Conservation (phyloP, 2,329 filamentous ascomycete species). For the Raffaelea arxii region DNA sequence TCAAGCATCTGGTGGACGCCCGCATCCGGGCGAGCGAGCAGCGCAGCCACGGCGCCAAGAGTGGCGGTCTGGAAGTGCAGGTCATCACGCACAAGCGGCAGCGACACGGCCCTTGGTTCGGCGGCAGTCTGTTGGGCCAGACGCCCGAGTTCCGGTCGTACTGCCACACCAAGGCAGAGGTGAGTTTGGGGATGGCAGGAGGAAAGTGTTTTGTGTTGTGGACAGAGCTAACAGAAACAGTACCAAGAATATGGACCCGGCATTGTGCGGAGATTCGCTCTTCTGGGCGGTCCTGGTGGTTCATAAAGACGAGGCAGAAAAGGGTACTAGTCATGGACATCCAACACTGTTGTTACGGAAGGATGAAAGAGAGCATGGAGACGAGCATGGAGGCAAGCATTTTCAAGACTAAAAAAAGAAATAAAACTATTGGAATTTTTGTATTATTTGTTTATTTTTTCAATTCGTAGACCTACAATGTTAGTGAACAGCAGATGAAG, state of each 20-base stretch:
- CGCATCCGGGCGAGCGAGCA: conserved; percentile 88
- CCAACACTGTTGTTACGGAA: too few species aligned
- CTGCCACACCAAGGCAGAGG: conserved; percentile 85
- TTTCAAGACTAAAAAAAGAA: too few species aligned
- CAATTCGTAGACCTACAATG: too few species aligned
- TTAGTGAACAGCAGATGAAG: too few species aligned
- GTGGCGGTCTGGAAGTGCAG: conserved; percentile 89
- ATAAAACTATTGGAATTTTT: too few species aligned
- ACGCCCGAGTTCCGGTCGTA: conserved; percentile 98
- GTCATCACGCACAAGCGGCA: conserved; percentile 97
- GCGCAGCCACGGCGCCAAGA: conserved; percentile 82
- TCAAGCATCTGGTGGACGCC: conserved; percentile 88
- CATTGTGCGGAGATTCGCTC: conserved; percentile 88
- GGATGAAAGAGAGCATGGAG: too few species aligned
- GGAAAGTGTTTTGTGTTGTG: neutral
- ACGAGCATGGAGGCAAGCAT: too few species aligned
- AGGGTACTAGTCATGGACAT: too few species aligned
- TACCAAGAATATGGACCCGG: conserved; percentile 95
- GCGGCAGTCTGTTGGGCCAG: conserved; percentile 89
- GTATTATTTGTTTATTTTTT: too few species aligned
- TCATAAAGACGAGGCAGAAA: too few species aligned
- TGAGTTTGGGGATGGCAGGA: conserved; percentile 22
- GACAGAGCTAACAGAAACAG: conserved; percentile 28
- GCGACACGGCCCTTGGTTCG: conserved; percentile 96
- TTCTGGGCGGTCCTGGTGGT: conserved; percentile 84